Evolutionary conservation across 768 basidiomycete genomes (phyloP).

Genomic region (Dioszegia aurantiaca): DNA sequence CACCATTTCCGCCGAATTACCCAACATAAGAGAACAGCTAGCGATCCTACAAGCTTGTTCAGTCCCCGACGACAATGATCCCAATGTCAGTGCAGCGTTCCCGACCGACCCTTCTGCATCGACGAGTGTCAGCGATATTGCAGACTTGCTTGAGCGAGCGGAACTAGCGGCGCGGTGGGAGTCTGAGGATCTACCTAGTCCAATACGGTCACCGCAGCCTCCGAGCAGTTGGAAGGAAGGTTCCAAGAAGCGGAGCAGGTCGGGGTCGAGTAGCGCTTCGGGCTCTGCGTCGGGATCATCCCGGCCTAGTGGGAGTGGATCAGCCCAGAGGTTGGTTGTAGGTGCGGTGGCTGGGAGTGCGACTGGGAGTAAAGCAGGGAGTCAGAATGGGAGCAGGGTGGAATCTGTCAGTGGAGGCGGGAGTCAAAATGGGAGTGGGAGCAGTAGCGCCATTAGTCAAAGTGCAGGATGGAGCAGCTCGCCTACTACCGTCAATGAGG

Average conservation of each 20-base stretch:
- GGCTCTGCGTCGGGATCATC: background rate
- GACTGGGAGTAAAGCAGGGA: no score
- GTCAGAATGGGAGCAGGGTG: no score
- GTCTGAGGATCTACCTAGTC: background rate
- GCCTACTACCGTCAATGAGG: constrained; percentile 3
- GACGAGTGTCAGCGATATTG: constrained; percentile 11
- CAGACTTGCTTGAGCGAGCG: constrained; percentile 1
- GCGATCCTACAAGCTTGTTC: constrained; percentile 41
- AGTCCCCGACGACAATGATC: constrained; percentile 31
- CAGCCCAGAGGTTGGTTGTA: no score
- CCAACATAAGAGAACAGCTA: constrained; percentile 33
- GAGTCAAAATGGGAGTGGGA: constrained; percentile 9
- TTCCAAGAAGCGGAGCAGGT: background rate
- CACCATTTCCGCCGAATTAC: constrained; percentile 13
- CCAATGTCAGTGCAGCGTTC: background rate
- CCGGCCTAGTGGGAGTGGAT: background rate
- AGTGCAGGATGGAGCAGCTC: constrained; percentile 9
- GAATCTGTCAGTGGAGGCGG: background rate
- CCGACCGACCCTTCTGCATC: constrained; percentile 10
- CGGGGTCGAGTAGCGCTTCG: constrained; percentile 2
- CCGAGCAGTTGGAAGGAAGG: constrained; percentile 1
- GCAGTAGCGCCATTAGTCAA: background rate
- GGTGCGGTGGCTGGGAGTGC: no score
- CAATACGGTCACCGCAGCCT: background rate
- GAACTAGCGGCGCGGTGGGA: background rate